phyloP scores from a whole-genome alignment of 1,284 basidiomycete species.

The Phellinidium pouzarii region DNA sequence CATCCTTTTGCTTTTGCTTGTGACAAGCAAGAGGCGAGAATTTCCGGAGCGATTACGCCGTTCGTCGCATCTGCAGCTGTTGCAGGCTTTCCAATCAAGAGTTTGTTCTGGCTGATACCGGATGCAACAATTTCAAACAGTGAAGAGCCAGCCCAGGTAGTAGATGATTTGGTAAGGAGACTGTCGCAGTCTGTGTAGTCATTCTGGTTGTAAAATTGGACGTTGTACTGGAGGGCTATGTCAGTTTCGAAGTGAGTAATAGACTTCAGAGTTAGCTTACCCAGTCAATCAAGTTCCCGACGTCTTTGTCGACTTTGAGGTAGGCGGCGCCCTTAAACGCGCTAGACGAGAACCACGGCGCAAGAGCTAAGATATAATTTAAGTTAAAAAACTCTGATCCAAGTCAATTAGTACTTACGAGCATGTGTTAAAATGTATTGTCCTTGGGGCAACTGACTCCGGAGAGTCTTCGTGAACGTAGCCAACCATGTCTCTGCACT shows the following conservation, averaged over 20 bases:
- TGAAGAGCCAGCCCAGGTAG: slow-evolving; percentile 20
- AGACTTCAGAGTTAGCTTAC: slow-evolving; percentile 4
- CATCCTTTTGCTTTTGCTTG: slow-evolving; percentile 22
- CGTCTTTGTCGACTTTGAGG: slow-evolving; percentile 21
- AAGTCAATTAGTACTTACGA: slow-evolving; percentile 16
- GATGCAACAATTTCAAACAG: slow-evolving; percentile 23
- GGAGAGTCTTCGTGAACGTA: slow-evolving; percentile 23
- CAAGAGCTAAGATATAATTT: slow-evolving; percentile 1
- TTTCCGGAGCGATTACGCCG: slow-evolving; percentile 21
- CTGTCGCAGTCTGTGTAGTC: slow-evolving; percentile 21
- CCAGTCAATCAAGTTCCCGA: slow-evolving; percentile 23
- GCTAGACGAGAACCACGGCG: slow-evolving; percentile 15
- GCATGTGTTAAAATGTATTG: slow-evolving; percentile 25
- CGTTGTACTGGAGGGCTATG: slow-evolving; percentile 8
- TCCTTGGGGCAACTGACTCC: slow-evolving; percentile 21
- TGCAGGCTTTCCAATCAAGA: slow-evolving; percentile 25
- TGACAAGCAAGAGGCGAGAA: slow-evolving; percentile 21
- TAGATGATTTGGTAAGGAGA: slow-evolving; percentile 20
- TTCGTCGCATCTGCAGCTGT: slow-evolving; percentile 19
- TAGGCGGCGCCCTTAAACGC: slow-evolving; percentile 19
- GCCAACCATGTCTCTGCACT: slow-evolving; percentile 22
- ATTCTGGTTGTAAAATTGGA: slow-evolving; percentile 17
- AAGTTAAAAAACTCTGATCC: not conserved
- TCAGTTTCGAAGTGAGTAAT: not conserved
- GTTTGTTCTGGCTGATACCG: slow-evolving; percentile 22